Percentiles rank a stretch among this genome's conserved stretches.
Conservation (phyloP, 148 eudicot genomes). For the Diospyros lotus region DNA sequence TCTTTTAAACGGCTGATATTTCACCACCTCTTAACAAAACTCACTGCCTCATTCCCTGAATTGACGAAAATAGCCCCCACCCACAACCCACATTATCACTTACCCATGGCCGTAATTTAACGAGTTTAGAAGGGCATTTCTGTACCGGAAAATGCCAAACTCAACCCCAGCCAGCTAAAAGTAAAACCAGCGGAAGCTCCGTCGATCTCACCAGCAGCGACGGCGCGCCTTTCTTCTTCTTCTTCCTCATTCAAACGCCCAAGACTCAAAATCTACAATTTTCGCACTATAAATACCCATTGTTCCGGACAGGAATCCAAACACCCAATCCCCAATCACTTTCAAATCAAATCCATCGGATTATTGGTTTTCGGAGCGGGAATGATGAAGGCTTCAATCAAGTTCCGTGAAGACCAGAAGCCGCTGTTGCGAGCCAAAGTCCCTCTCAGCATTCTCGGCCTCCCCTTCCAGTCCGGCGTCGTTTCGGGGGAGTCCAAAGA, state of each 20-base stretch:
- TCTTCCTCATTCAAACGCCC: neutral
- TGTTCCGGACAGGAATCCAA: neutral
- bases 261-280: neutral
- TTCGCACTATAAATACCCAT: constrained; percentile 4
- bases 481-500: constrained; percentile 67
- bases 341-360: neutral
- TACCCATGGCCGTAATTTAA: neutral
- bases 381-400: constrained; percentile 81
- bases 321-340: constrained; percentile 1
- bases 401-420: constrained; percentile 73
- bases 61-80: neutral
- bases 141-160: neutral
- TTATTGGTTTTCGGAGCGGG: neutral
- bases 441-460: constrained; percentile 54
- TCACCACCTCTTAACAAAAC: neutral
- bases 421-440: constrained; percentile 76
- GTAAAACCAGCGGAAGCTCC: neutral
- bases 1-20: neutral
- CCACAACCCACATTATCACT: neutral
- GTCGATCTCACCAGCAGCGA: constrained; percentile 12
- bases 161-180: neutral
- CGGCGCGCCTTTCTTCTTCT: neutral
- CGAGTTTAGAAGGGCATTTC: neutral
- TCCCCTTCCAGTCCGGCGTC: constrained; percentile 68
- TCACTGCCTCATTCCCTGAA: neutral